phyloP scores from a whole-genome alignment of 2,329 filamentous ascomycete species.

The Sporothrix pallida region DNA sequence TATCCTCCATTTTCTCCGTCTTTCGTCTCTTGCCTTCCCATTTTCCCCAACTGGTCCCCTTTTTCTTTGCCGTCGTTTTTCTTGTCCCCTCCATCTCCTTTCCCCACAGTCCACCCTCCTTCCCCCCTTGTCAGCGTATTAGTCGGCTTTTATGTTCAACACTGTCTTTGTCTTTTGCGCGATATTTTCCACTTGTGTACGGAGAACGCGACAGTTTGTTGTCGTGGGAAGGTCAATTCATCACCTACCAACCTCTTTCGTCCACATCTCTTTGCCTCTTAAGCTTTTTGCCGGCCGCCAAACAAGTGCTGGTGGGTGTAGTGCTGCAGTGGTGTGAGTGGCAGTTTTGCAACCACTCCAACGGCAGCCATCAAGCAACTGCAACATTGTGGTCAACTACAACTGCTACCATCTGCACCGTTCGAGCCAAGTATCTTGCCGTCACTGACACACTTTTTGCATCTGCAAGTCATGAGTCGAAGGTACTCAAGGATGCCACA shows the following conservation, averaged over 20 bases:
- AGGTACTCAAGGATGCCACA: background rate
- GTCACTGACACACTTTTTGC: background rate
- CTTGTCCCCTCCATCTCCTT: background rate
- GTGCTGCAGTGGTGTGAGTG: background rate
- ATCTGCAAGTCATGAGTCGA: background rate
- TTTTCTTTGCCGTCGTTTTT: background rate
- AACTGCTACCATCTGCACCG: background rate
- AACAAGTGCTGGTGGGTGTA: background rate
- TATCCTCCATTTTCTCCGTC: background rate
- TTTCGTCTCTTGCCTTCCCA: background rate
- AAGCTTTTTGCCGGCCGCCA: conserved; percentile 4
- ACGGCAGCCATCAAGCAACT: background rate
- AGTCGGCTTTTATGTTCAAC: background rate
- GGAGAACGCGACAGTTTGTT: no score
- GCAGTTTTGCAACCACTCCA: background rate
- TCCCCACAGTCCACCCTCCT: conserved; percentile 3
- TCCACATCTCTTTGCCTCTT: background rate
- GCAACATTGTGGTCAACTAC: background rate
- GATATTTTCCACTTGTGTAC: background rate
- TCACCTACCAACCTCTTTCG: background rate
- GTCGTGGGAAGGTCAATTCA: background rate
- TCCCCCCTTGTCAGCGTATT: background rate
- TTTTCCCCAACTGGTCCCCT: conserved; percentile 5
- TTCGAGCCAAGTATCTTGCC: background rate
- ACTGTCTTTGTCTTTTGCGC: background rate